Percentiles rank a stretch among this genome's conserved stretches.
Evolutionary conservation across 139 green algal genomes (phyloP).

Genomic region (Spirogloea muscicola): DNA sequence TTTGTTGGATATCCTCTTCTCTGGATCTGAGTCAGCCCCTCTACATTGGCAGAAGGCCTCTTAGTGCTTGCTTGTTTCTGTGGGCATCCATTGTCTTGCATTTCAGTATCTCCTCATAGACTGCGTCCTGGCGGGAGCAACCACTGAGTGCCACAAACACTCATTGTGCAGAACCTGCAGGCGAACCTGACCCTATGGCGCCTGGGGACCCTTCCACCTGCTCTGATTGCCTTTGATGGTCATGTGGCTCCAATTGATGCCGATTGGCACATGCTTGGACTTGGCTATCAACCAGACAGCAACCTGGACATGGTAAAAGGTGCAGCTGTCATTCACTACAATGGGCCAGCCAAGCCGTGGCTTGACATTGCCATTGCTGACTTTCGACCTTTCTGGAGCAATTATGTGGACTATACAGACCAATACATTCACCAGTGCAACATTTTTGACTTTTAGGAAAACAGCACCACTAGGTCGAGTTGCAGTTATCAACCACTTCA

Average conservation of each 20-base stretch:
- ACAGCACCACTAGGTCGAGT: neutral
- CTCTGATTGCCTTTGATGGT: conserved; percentile 25
- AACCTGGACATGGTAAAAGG: conserved; percentile 17
- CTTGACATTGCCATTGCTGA: conserved; percentile 30
- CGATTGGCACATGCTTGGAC: conserved; percentile 22
- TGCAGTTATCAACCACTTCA: neutral
- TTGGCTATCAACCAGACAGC: conserved; percentile 34
- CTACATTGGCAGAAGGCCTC: no score
- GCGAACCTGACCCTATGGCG: conserved; percentile 22
- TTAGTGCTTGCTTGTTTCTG: no score
- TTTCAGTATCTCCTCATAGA: no score
- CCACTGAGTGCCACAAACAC: no score
- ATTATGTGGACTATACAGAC: conserved; percentile 29
- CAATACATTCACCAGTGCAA: conserved; percentile 43
- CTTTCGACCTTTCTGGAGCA: conserved; percentile 36
- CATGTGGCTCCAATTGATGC: conserved; percentile 2
- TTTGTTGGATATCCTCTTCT: no score
- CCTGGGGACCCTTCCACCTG: conserved; percentile 27
- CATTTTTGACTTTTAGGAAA: conserved; percentile 29
- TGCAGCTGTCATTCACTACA: conserved; percentile 34
- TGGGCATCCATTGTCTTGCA: no score
- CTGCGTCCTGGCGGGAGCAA: no score
- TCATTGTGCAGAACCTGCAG: conserved; percentile 30
- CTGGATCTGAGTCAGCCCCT: no score
- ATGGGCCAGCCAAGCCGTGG: conserved; percentile 37